Percentiles rank a stretch among this genome's conserved stretches.
These are phyloP conservation scores for Puccinia hordei DNA, from an alignment of 1,284 basidiomycete genomes.

Conservation along the genomic window DNA sequence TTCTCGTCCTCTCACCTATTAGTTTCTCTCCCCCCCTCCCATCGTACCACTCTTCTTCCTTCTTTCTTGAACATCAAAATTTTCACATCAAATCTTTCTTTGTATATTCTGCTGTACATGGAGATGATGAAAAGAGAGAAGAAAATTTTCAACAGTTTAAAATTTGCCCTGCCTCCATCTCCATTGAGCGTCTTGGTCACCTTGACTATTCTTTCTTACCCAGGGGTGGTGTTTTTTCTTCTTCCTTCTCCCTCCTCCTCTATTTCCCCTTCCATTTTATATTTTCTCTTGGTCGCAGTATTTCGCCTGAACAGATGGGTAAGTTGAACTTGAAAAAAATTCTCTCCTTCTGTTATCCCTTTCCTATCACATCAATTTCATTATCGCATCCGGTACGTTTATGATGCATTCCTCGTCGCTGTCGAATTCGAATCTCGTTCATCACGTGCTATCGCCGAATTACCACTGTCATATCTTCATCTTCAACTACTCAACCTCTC, in stretches of 20 bases:
- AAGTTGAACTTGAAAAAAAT: constrained; percentile 48
- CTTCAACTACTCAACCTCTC: background rate
- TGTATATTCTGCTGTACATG: constrained; percentile 24
- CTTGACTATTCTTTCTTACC: constrained; percentile 10
- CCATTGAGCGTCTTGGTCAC: constrained; percentile 1
- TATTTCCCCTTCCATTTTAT: constrained; percentile 6
- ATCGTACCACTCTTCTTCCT: background rate
- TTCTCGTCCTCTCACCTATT: constrained; percentile 32
- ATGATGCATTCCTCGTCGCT: constrained; percentile 16
- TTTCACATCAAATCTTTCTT: constrained; percentile 16
- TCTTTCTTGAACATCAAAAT: background rate
- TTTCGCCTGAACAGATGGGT: constrained; percentile 49
- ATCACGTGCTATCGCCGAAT: constrained; percentile 1
- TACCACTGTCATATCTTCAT: background rate
- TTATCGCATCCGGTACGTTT: constrained; percentile 22
- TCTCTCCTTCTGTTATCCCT: constrained; percentile 21
- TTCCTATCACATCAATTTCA: background rate
- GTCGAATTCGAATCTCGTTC: background rate
- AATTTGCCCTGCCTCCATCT: constrained; percentile 11
- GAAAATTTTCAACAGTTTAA: constrained; percentile 18
- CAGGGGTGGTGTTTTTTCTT: constrained; percentile 6
- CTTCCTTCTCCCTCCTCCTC: constrained; percentile 8
- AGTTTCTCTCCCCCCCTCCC: background rate
- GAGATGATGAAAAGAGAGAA: constrained; percentile 30
- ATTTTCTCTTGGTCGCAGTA: constrained; percentile 12